Base-by-base conservation (phyloP, 768 basidiomycete species). In the Pleurotus tuber-regium region DNA sequence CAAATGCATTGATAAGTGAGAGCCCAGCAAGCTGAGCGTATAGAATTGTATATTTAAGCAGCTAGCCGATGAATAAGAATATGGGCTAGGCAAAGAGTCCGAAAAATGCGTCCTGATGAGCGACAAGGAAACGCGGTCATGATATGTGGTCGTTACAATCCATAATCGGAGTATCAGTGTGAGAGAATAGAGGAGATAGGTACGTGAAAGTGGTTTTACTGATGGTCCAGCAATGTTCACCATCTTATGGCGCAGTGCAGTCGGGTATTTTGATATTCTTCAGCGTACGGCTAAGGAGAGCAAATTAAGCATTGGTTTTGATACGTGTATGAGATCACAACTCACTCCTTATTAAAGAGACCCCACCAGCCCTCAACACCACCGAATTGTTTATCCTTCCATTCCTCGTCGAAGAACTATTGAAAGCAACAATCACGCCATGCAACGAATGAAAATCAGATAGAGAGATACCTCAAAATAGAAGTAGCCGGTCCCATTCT, bases 401-500 rank as follows among this genome's bases (percentile, higher is more conserved):
- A 94, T 26, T 73, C 67, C 66, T 93, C 89, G 61, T 95, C 92
- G 54, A 80, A 83, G 63, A 74, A 84, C 78, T 90, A 65, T 50
- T 69, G n/a, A 26, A 2, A 35, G 54, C 38, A 31, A 23, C 35
- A 47, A 28, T n/a, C 19, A 43, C 46, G 29, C n/a, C n/a, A 14
- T 52, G 11, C 24, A 16, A 19, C 38, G 46, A 16, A 18, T 12
- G 21, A 43, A 16, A 19, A 50, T 33, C 2, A 54, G 30, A 18
- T 8, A 42, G n/a, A 52, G 47, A 43, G 75, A 11, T 40, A 81
- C 80, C 75, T 89, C 89, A 54, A 92, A 92, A 74, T 81, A 95
- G 79, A 93, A 97, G 70, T 96, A 96, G 12, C 80, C 73, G 1
- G 89, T 93, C 10, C 80, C 79, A 55, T 93, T 93, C 14, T 65